A percentile compares a stretch with the other conserved stretches of the same genome.
Evolutionary conservation across 108 stramenopile species (phyloP).

Genomic region (Cyclotella choctawhatcheeana): DNA sequence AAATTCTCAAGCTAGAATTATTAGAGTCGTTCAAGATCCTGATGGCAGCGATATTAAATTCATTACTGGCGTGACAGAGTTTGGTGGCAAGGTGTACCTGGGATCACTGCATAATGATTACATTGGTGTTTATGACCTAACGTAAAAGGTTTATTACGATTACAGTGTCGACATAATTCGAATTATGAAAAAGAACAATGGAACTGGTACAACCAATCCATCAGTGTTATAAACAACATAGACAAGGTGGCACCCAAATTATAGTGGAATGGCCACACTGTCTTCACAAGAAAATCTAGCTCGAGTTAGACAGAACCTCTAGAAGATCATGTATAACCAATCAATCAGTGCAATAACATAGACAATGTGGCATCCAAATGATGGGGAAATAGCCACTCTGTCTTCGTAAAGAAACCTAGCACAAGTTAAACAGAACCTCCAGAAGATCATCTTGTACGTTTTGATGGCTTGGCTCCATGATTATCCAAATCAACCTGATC

Average conservation of each 20-base stretch:
- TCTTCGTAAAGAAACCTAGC: neutral
- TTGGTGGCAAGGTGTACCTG: constrained; percentile 63
- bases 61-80: constrained; percentile 68
- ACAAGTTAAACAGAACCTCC: neutral
- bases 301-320: neutral
- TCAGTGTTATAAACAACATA: constrained; percentile 19
- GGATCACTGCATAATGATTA: constrained; percentile 73
- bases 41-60: constrained; percentile 55
- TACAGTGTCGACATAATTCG: neutral
- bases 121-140: constrained; percentile 66
- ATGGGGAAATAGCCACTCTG: constrained; percentile 6
- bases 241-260: neutral
- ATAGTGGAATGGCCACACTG: constrained; percentile 6
- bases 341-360: no score
- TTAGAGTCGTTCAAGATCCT: constrained; percentile 65
- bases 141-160: no score
- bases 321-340: constrained; percentile 19
- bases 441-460: constrained; percentile 9
- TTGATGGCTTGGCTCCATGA: neutral
- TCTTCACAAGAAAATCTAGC: neutral
- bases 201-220: neutral
- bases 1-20: constrained; percentile 25
- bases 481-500: constrained; percentile 12
- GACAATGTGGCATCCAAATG: neutral
- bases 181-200: constrained; percentile 7